phyloP scores from a whole-genome alignment of 805 yeast species.

The Blastobotrys parvus region DNA sequence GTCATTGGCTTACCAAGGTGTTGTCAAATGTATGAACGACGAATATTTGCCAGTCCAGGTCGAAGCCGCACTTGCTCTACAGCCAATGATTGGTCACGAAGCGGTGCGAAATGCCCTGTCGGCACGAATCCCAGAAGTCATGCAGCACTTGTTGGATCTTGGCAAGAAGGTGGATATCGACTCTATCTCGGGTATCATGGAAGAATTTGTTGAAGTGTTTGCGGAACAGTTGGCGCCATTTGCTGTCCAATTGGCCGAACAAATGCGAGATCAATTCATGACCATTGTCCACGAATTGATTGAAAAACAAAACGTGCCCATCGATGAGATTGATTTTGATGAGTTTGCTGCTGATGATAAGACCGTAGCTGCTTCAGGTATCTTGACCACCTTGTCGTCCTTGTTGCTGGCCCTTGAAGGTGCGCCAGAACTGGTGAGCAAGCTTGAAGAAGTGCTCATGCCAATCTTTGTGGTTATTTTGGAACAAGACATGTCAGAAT shows the following conservation, averaged over 20 bases:
- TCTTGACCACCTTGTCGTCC: slow-evolving; percentile 74
- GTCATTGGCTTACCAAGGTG: slow-evolving; percentile 41
- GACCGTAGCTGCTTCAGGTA: slow-evolving; percentile 73
- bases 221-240: slow-evolving; percentile 87
- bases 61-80: slow-evolving; percentile 79
- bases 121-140: slow-evolving; percentile 63
- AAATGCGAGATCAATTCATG: slow-evolving; percentile 61
- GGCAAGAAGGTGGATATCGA: slow-evolving; percentile 83
- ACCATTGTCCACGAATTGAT: slow-evolving; percentile 59
- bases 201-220: slow-evolving; percentile 86
- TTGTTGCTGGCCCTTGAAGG: slow-evolving; percentile 76
- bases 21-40: slow-evolving; percentile 38
- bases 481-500: slow-evolving; percentile 58
- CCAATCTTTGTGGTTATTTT: slow-evolving; percentile 68
- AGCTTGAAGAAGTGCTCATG: slow-evolving; percentile 56
- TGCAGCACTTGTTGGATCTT: slow-evolving; percentile 67
- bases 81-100: slow-evolving; percentile 59
- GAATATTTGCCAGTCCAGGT: slow-evolving; percentile 64
- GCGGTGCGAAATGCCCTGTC: slow-evolving; percentile 64
- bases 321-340: slow-evolving; percentile 30
- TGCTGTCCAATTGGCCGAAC: slow-evolving; percentile 56
- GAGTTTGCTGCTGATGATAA: slow-evolving; percentile 50
- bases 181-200: slow-evolving; percentile 82
- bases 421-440: slow-evolving; percentile 54
- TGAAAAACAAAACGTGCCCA: slow-evolving; percentile 39